phyloP scores from a whole-genome alignment of 805 yeast genomes.

The Helenozyma rhizophorensis region DNA sequence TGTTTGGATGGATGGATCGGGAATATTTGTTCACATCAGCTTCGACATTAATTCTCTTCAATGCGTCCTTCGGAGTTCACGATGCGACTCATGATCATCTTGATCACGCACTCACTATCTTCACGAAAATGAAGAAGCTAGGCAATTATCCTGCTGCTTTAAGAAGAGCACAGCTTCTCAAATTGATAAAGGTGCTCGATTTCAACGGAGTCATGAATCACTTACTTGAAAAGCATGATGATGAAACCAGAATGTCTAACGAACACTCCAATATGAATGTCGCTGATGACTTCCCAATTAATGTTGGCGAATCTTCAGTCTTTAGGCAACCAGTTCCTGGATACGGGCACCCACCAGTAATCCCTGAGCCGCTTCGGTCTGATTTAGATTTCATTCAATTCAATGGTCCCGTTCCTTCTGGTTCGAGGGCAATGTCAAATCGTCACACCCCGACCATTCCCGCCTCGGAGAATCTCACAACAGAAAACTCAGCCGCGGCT shows the following conservation, averaged over 20 bases:
- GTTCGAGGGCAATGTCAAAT: conserved; percentile 15
- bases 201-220: conserved; percentile 61
- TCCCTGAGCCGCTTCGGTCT: conserved; percentile 16
- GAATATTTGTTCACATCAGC: conserved; percentile 77
- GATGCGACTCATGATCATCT: conserved; percentile 68
- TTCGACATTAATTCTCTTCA: conserved; percentile 66
- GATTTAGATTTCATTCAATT: conserved; percentile 25
- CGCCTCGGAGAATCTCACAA: conserved; percentile 16
- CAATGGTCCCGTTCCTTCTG: conserved; percentile 16
- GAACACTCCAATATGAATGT: conserved; percentile 6
- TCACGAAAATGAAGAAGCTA: conserved; percentile 69
- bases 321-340: conserved; percentile 12
- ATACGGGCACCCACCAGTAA: conserved; percentile 5
- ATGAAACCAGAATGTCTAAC: too few relatives aligned
- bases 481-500: conserved; percentile 10
- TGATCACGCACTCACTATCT: conserved; percentile 66
- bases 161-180: conserved; percentile 66
- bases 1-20: conserved; percentile 84
- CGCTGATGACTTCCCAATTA: conserved; percentile 3
- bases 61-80: conserved; percentile 78
- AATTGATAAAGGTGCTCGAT: conserved; percentile 60
- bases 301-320: conserved; percentile 2
- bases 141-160: conserved; percentile 81
- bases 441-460: conserved; percentile 17
- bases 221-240: conserved; percentile 55